Evolutionary conservation across 352 stramenopile species (phyloP).

Genomic region (Pythium sp.): DNA sequence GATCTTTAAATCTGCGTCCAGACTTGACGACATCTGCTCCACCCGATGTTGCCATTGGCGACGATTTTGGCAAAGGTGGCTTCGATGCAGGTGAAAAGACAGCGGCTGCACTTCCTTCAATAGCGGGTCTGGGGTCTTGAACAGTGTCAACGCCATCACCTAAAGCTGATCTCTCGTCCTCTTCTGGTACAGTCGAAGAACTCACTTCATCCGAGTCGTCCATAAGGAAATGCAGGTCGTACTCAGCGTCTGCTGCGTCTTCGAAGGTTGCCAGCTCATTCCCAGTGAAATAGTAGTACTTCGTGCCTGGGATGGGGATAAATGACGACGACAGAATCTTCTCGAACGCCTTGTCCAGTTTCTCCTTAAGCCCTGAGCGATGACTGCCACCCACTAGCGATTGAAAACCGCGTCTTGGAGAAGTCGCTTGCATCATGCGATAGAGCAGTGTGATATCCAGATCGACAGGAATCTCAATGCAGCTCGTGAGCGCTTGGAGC

Average conservation of each 20-base stretch:
- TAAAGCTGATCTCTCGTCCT: constrained; percentile 1
- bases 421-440: constrained; percentile 66
- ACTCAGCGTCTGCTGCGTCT: constrained; percentile 51
- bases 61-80: constrained; percentile 17
- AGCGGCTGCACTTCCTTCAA: neutral
- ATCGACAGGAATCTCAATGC: constrained; percentile 80
- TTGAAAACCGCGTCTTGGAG: constrained; percentile 16
- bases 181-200: constrained; percentile 21
- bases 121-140: neutral
- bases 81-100: constrained; percentile 17
- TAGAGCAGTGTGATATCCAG: constrained; percentile 87
- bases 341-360: constrained; percentile 73
- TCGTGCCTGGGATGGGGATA: constrained; percentile 60
- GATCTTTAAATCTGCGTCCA: constrained; percentile 15
- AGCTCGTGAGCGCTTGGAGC: constrained; percentile 83
- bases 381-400: constrained; percentile 41
- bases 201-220: constrained; percentile 53
- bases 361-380: constrained; percentile 50
- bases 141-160: neutral
- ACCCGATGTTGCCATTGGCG: constrained; percentile 1
- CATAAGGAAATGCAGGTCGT: constrained; percentile 62
- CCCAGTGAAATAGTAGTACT: constrained; percentile 84
- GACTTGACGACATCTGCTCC: neutral
- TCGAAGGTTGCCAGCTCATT: constrained; percentile 58
- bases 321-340: constrained; percentile 60